Percentiles rank a stretch among this genome's conserved stretches.
phyloP scores from a whole-genome alignment of 2,329 filamentous ascomycete species.

The Verticillium nonalfalfae region DNA sequence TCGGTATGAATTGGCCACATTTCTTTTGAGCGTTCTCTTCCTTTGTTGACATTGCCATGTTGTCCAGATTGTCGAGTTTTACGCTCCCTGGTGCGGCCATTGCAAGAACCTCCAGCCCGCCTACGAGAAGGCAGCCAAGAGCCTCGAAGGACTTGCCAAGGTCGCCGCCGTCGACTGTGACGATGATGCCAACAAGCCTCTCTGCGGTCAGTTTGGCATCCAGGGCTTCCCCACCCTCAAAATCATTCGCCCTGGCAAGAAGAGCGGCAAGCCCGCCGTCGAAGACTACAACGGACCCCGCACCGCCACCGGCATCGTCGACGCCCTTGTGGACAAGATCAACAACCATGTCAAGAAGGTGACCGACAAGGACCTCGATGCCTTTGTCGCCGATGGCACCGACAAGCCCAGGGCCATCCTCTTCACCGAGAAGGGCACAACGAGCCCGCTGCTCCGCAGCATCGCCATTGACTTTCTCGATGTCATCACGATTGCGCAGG shows the following conservation, averaged over 20 bases:
- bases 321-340: slow-evolving; percentile 79
- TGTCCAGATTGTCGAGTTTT: slow-evolving; percentile 68
- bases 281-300: slow-evolving; percentile 88
- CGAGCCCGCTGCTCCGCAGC: slow-evolving; percentile 74
- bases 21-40: not conserved
- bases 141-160: slow-evolving; percentile 84
- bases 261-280: slow-evolving; percentile 77
- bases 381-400: slow-evolving; percentile 63
- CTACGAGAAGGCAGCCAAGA: slow-evolving; percentile 89
- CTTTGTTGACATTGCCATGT: not conserved
- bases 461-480: slow-evolving; percentile 88
- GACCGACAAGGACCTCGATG: slow-evolving; percentile 70
- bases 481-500: slow-evolving; percentile 71
- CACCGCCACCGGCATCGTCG: slow-evolving; percentile 79
- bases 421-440: slow-evolving; percentile 89
- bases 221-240: slow-evolving; percentile 96
- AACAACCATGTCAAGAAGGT: slow-evolving; percentile 84
- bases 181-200: slow-evolving; percentile 81
- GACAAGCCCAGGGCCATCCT: slow-evolving; percentile 78
- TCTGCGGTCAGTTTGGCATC: slow-evolving; percentile 81
- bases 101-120: slow-evolving; percentile 93
- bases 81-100: slow-evolving; percentile 96
- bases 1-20: slow-evolving; percentile 50
- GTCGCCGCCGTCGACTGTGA: slow-evolving; percentile 95
- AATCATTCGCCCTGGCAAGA: slow-evolving; percentile 81